These are phyloP conservation scores for Sporothrix globosa DNA, from an alignment of 2,329 filamentous ascomycete genomes.

Conservation along the genomic window DNA sequence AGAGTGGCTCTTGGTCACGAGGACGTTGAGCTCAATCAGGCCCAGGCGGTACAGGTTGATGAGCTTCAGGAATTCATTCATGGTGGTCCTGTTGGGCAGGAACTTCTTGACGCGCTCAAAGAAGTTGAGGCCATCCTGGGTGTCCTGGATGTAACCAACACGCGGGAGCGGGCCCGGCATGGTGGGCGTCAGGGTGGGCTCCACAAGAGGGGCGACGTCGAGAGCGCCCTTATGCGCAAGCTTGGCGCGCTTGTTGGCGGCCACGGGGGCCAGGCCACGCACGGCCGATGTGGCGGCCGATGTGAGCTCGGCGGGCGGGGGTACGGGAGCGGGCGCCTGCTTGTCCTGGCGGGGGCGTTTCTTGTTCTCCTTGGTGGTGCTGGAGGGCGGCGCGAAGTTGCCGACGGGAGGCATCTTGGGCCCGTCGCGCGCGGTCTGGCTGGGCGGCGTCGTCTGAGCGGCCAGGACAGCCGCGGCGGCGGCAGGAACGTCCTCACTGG, in stretches of 20 bases:
- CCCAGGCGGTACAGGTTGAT: slow-evolving; percentile 95
- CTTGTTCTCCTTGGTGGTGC: slow-evolving; percentile 86
- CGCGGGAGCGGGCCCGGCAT: slow-evolving; percentile 86
- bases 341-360: slow-evolving; percentile 73
- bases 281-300: slow-evolving; percentile 45
- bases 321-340: slow-evolving; percentile 52
- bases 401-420: slow-evolving; percentile 91
- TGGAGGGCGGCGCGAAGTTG: slow-evolving; percentile 82
- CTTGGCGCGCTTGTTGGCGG: slow-evolving; percentile 68
- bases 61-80: slow-evolving; percentile 95
- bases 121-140: slow-evolving; percentile 83
- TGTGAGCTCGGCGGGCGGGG: slow-evolving; percentile 47
- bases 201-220: slow-evolving; percentile 66
- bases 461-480: slow-evolving; percentile 50
- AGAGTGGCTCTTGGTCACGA: slow-evolving; percentile 78
- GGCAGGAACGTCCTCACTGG: slow-evolving; percentile 67
- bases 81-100: slow-evolving; percentile 86
- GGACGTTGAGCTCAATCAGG: slow-evolving; percentile 80
- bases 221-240: slow-evolving; percentile 68
- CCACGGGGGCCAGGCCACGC: slow-evolving; percentile 44
- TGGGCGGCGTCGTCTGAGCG: slow-evolving; percentile 60
- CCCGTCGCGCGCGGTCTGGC: slow-evolving; percentile 55
- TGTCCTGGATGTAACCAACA: slow-evolving; percentile 71
- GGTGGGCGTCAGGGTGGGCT: slow-evolving; percentile 84
- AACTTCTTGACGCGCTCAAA: slow-evolving; percentile 98